A percentile compares a stretch with the other conserved stretches of the same genome.
phyloP scores from a whole-genome alignment of 768 basidiomycete genomes.

The Xerocomus brunneocitrinus region DNA sequence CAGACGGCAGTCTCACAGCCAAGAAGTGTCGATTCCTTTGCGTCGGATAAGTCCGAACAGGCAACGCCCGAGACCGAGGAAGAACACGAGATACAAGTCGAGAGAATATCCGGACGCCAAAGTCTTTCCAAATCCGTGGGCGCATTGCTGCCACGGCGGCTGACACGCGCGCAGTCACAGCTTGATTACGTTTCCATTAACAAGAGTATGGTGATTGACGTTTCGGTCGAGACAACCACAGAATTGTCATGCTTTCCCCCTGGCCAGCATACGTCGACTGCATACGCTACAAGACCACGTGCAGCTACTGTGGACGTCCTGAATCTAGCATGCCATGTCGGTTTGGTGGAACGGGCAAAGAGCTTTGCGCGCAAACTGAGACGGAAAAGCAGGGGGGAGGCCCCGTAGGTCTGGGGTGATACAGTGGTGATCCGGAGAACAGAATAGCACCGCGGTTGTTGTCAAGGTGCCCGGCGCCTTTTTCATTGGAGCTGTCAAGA shows the following conservation, averaged over 20 bases:
- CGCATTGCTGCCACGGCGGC: conserved; percentile 42
- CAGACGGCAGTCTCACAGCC: conserved; percentile 32
- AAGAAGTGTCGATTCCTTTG: conserved; percentile 41
- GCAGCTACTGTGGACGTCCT: conserved; percentile 32
- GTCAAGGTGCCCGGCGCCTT: conserved; percentile 23
- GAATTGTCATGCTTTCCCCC: conserved; percentile 6
- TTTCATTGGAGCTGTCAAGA: conserved; percentile 11
- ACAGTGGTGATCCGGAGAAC: conserved; percentile 12
- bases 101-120: conserved; percentile 41
- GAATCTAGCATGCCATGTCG: conserved; percentile 12
- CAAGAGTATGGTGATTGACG: conserved; percentile 39
- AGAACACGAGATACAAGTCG: conserved; percentile 45
- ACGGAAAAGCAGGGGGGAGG: conserved; percentile 32
- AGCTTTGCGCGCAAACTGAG: conserved; percentile 41
- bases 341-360: conserved; percentile 37
- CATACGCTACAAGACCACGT: conserved; percentile 25
- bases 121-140: conserved; percentile 27
- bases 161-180: conserved; percentile 41
- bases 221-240: conserved; percentile 44
- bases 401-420: conserved; percentile 12
- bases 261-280: conserved; percentile 13
- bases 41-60: conserved; percentile 33
- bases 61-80: conserved; percentile 39
- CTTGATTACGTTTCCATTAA: conserved; percentile 31
- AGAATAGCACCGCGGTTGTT: conserved; percentile 12